phyloP scores from a whole-genome alignment of 441 rosid genomes.

The Gossypium laxum region DNA sequence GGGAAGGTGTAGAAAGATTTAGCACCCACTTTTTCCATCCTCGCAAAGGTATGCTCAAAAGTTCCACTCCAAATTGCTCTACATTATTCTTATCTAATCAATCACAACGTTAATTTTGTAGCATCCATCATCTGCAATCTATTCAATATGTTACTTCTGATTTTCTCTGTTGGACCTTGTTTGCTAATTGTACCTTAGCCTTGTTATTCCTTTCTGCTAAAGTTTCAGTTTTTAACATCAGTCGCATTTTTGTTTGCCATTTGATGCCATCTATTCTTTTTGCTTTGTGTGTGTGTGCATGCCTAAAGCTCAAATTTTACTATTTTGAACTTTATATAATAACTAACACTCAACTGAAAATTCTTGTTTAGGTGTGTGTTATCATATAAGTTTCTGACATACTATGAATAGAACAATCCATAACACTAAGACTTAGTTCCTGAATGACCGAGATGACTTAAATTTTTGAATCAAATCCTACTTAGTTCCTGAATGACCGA shows the following conservation, averaged over 20 bases:
- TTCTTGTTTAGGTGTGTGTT: background rate
- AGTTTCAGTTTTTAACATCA: background rate
- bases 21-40: constrained; percentile 27
- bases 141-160: background rate
- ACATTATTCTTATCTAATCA: background rate
- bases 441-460: background rate
- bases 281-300: background rate
- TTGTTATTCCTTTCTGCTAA: background rate
- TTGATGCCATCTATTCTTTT: background rate
- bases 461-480: background rate
- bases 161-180: background rate
- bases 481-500: background rate
- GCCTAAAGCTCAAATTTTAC: background rate
- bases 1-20: constrained; percentile 36
- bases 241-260: background rate
- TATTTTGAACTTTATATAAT: background rate
- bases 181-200: background rate
- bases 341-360: background rate
- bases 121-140: background rate
- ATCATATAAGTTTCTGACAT: background rate
- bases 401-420: background rate
- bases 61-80: background rate
- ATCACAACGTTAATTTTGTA: background rate
- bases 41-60: constrained; percentile 34
- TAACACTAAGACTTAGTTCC: background rate